Evolutionary conservation across 2,329 filamentous ascomycete genomes (phyloP), one percentile per base, ranked within the genome.

Genomic region (Aureobasidium uvarum): DNA sequence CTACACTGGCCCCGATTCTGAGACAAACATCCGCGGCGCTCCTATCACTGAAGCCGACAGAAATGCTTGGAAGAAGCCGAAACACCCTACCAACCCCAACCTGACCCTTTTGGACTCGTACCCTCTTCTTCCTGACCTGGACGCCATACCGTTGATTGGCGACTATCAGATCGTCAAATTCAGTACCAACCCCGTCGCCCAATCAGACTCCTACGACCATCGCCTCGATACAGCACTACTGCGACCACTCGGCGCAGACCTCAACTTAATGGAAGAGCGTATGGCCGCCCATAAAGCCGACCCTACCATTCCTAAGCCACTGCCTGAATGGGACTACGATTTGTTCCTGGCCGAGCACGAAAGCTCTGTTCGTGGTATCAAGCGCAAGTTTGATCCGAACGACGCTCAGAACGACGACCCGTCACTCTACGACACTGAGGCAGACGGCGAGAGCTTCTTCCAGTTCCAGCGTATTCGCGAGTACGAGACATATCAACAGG

Each of bases 1-100:
- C 78, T 80, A 90, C 88, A 81, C 85, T 81, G 81, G 86, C 78
- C 78, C 88, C 83, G 84, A 91, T 86, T 82, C 79, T 23, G 74
- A 77, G 2, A 80, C 79, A 43, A 81, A 79, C 25, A 77, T 87
- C 38, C 81, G 82, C 52, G 84, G 83, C 41, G 81, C 85, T 51
- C 78, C 81, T 25, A 75, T 81, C 25, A 81, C 81, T 1, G 79
- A 82, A 33, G 80, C 81, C 46, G 86, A 88, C 68, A 75, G 77
- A 20, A 80, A 83, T 65, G 85, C 85, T 2, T 89, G 86, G 86
- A 81, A 81, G 50, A 79, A 80, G 51, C 86, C 86, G 13, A 81
- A 82, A 67, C 84, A 89, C 72, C 86, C 86, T 8, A 79, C 80
- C 41, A 86, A 86, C 63, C 78, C 82, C 11, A 80, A 81, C 66